phyloP scores from a whole-genome alignment of 1,139 yeast species.

The Saccharomyces uvarum region DNA sequence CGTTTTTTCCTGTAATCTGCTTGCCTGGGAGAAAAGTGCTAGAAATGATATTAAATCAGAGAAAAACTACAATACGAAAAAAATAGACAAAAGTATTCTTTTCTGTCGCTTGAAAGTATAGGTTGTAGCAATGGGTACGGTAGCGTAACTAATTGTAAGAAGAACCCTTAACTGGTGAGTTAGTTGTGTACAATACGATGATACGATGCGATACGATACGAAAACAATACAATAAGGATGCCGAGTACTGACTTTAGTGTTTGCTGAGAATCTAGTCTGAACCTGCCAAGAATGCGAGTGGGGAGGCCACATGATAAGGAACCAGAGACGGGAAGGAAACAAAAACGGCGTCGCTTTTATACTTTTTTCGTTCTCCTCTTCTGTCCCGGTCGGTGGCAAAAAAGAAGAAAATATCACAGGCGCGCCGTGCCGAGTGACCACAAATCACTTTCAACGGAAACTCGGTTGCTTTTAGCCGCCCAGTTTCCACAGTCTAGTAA shows the following conservation, averaged over 20 bases:
- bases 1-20: neutral
- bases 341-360: neutral
- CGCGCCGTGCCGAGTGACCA: neutral
- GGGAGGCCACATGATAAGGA: neutral
- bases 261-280: neutral
- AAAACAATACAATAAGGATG: neutral
- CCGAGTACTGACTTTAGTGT: neutral
- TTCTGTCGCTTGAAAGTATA: neutral
- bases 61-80: neutral
- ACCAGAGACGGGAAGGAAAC: neutral
- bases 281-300: neutral
- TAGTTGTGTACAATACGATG: slow-evolving; percentile 1
- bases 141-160: neutral
- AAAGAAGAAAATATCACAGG: neutral
- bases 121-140: slow-evolving; percentile 1
- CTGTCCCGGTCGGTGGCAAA: neutral
- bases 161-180: neutral
- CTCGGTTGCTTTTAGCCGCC: neutral
- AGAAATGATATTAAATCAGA: neutral
- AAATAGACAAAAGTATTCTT: neutral
- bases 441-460: neutral
- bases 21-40: neutral
- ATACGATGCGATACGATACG: slow-evolving; percentile 1
- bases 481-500: neutral
- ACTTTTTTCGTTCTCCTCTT: neutral